Conservation (phyloP, 345 rosid genomes). For the Eucalyptus decipiens region DNA sequence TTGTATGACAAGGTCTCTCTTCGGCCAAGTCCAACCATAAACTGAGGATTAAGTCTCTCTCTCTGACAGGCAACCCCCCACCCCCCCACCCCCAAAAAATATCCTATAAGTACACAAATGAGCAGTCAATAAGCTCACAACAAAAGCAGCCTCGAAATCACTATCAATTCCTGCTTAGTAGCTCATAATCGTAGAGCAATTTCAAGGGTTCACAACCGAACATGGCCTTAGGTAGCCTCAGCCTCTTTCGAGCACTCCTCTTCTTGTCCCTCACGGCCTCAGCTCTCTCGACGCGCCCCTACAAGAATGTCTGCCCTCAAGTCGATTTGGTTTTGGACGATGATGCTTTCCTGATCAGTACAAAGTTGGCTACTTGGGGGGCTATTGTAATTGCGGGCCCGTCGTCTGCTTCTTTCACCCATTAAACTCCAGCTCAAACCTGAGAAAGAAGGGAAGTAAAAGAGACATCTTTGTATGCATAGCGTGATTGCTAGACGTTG, state of each 20-base stretch:
- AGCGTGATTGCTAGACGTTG: too few relatives aligned
- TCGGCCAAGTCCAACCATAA: background rate
- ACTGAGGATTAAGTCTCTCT: background rate
- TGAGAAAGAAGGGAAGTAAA: too few relatives aligned
- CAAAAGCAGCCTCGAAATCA: background rate
- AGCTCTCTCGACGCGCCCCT: background rate
- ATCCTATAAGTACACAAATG: background rate
- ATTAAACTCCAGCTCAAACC: too few relatives aligned
- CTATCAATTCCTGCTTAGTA: background rate
- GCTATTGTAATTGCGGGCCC: too few relatives aligned
- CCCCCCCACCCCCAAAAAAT: fast-evolving
- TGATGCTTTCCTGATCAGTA: too few relatives aligned
- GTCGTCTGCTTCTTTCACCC: too few relatives aligned
- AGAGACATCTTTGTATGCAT: too few relatives aligned
- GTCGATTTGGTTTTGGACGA: background rate
- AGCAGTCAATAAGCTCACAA: background rate
- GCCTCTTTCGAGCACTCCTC: background rate
- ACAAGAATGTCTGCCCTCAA: conserved; percentile 25
- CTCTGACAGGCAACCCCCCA: background rate
- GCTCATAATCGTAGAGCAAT: background rate
- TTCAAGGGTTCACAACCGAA: background rate
- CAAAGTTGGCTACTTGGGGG: too few relatives aligned
- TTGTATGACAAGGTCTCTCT: background rate
- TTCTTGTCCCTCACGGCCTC: background rate
- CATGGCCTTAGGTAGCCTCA: background rate